Evolutionary conservation across 768 basidiomycete genomes (phyloP), one percentile per base, ranked within the genome.

Genomic region (Rhodosporidiobolus odoratus): DNA sequence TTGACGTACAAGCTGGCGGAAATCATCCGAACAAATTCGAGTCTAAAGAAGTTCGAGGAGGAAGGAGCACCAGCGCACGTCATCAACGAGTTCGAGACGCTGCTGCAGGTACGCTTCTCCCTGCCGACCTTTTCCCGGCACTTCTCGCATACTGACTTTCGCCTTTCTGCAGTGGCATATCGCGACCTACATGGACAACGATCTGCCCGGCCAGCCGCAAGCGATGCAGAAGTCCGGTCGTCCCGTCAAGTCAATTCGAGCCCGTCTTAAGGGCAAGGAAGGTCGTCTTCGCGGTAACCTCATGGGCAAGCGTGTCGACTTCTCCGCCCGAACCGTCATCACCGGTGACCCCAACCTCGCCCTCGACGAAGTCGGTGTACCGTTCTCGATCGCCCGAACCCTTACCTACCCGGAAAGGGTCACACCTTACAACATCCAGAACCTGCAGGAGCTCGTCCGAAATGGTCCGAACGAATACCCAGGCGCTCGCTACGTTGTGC

Each of bases 271-370:
- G 84, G 96, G 96, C 60, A 98, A 99, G 80, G 96, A 99, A 80
- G 96, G 96, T 48, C 90, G 96, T 77, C 84, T 99, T 61, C 88
- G 96, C 80, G 96, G 96, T 41, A 99, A 98, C 79, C 79, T 99
- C 80, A 98, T 98, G 96, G 96, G 96, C 58, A 98, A 98, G 81
- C 92, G 96, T 80, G 96, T 99, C 64, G 96, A 98, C 78, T 98
- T 98, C 80, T 99, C 96, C 2, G 96, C 96, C 3, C 90, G 96
- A 68, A 99, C 95, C 25, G 96, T 99, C 76, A 99, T 99, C 78
- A 98, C 96, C 21, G 96, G 96, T 79, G 96, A 98, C 80, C 96
- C 96, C 9, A 98, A 98, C 81, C 78, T 99, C 69, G 89, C 94
- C 76, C 81, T 98, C 75, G 96, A 99, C 73, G 89, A 99, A 77